Base-by-base conservation (phyloP, 306 rosid genomes). In the Gleditsia sinensis region DNA sequence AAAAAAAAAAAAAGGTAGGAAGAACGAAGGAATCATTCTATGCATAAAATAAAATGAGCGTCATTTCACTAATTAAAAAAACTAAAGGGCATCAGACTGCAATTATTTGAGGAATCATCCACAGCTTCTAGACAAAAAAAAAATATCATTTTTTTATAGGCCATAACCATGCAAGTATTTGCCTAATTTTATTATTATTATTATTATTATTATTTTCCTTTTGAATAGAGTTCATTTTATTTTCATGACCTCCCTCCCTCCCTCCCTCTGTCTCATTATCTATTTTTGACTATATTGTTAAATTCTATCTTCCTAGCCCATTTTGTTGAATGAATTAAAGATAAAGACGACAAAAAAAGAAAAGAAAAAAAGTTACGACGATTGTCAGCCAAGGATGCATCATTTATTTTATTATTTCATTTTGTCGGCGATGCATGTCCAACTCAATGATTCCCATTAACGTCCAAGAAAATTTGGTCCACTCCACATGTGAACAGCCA, bases 381-480 rank as follows among this genome's bases (percentile, higher is more conserved):
- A n/a, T n/a, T n/a, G 55, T 50, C 1, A 36, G 10, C 40, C 46
- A 64, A 48, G 6, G 24, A 65, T 53, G 30, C 25, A 23, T 40
- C 16, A 23, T 19, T 24, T 7, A 33, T 39, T 7, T 2, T 36
- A 16, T 51, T 13, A 8, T 60, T 67, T 37, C 82, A 24, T 10
- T 30, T 62, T 75, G 66, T 72, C 66, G 75, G 78, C 69, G 42
- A 25, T 16, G 78, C 77, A 64, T 33, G 79, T 72, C 66, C 33
- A 60, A 46, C 11, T 67, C 77, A 69, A 74, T 64, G 45, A 68
- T 58, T 79, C 56, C 39, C 59, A n/a, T 16, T 14, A 11, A 5
- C 23, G 55, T 33, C 55, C 49, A 25, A 12, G 36, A 53, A 40
- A 30, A 54, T 36, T 37, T 39, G 74, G 76, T 10, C 58, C 80